Base-by-base conservation (phyloP, 306 rosid genomes). In the Cicer pinnatifidum region DNA sequence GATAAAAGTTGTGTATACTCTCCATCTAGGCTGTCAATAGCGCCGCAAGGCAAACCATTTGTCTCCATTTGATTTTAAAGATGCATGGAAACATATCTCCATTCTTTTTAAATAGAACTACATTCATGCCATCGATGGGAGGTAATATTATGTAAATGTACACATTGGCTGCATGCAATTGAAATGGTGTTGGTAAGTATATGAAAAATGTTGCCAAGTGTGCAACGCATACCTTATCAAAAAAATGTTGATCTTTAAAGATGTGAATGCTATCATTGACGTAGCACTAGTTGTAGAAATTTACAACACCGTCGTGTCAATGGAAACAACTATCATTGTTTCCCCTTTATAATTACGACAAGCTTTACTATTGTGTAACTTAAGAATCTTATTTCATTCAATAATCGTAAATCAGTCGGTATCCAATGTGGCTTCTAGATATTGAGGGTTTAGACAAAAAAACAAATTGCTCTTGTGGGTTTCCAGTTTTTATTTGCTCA, bases 401-500 rank as follows among this genome's bases (percentile, higher is more conserved):
- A 16, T 8, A 20, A 33, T 71, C 12, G n/a, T 37, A 52, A 71
- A 43, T 64, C 8, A 6, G 51, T 19, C 17, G 2, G 38, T 41
- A 43, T 20, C 13, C 9, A 43, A 9, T 43, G 38, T 65, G 17
- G 16, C 39, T 65, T 65, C 52, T 44, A 17, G 7, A 41, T 39
- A 40, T 33, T 13, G 68, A 62, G 69, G 47, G 69, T 63, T 33
- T 16, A 15, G 28, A 12, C 12, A 9, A 62, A 62, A 39, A 62
- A 61, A 62, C 35, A 28, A 62, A 15, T 37, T 2, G 5, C 50
- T 57, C 7, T 11, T 28, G 7, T 37, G 35, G 35, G 11, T 83
- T 68, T 54, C 35, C 38, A 9, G 65, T 59, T 40, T 44, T 51
- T 75, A 16, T 71, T 66, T 64, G 45, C 68, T 77, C 73, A 68